Evolutionary conservation across 2,329 filamentous ascomycete species (phyloP), one percentile per base, ranked within the genome.

Genomic region (Verticillium nubilum): DNA sequence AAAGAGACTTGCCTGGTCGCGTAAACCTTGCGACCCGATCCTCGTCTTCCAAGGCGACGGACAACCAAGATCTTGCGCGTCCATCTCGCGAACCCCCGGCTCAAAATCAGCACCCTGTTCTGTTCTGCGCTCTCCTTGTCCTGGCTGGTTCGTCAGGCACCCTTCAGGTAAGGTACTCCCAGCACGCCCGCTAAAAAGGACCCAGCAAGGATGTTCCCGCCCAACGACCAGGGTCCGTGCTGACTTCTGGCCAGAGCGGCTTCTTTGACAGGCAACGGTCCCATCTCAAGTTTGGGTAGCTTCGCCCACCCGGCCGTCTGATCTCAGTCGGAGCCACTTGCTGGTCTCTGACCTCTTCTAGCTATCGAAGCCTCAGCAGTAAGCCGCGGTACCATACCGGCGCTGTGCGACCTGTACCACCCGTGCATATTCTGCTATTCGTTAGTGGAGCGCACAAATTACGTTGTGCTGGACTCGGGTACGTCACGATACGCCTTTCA

Each of bases 201-300:
- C 17, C 25, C 25, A 23, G 13, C 29, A 35, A 60, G 58, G 60
- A 56, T 52, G 19, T 56, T 50, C 54, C 31, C 31, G 42, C 25
- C 25, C 26, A 42, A 25, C 13, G 26, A 35, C 60, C 53, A 57
- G 59, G 59, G 42, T 54, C 56, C 9, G 47, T 59, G 60, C 61
- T 61, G 58, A 62, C 61, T 47, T 54, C 52, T 53, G 58, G 52
- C 25, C 57, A 37, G 58, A 26, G 37, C 57, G 58, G 59, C 47
- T 60, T 27, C 19, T 52, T 61, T 63, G 59, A 63, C 61, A 63
- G 59, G 54, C 56, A 59, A 52, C 62, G 61, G 54, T 63, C 56
- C 56, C 57, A 55, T n/a, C 29, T 33, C 19, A 53, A 27, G 13
- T 10, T 19, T 53, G 52, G 25, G 52, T 29, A 53, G 52, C 52